Base-by-base conservation (phyloP, 768 basidiomycete genomes). In the Strobilomyces echinocephalus region DNA sequence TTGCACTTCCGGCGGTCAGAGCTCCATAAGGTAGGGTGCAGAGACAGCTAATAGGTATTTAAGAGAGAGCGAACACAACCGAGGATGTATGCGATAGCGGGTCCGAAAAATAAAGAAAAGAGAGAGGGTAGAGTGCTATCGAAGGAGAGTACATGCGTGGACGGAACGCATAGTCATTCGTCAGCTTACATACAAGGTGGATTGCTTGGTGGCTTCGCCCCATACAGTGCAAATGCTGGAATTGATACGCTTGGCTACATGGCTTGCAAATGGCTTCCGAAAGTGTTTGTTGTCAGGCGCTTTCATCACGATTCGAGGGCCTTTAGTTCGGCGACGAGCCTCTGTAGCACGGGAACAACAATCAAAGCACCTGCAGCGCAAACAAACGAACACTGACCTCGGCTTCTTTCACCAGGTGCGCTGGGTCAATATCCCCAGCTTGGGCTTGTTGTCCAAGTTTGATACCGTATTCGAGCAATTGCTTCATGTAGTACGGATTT, bases 401-500 rank as follows among this genome's bases (percentile, higher is more conserved):
- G 21, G 82, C 83, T 60, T 84, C 82, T 56, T 70, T 73, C 57
- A 74, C 52, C 33, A 87, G 66, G 14, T 70, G 68, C 26, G 82
- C 82, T 5, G 70, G 67, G 55, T 76, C 73, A 57, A 80, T 73
- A 35, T 74, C 69, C 16, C 70, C 69, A 8, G 64, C 70, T 56
- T 71, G 66, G 18, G 70, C 57, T 68, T 64, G 61, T 50, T 65
- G 72, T 14, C 85, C 85, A 3, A 87, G 73, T 51, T 74, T 77
- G 56, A 91, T 83, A 8, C 87, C 86, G 63, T 90, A 88, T 54
- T 79, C 67, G 11, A 91, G 71, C 44, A 91, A 66, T 60, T 91
- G 88, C 50, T 73, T 73, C 88, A 91, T 90, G 69, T 87, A 90
- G 65, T 85, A 81, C 3, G 87, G 85, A 58, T 84, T 86, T 62